Evolutionary conservation across 495 filamentous ascomycete species (phyloP), one percentile per base, ranked within the genome.

Genomic region (Penicillium antarcticum): DNA sequence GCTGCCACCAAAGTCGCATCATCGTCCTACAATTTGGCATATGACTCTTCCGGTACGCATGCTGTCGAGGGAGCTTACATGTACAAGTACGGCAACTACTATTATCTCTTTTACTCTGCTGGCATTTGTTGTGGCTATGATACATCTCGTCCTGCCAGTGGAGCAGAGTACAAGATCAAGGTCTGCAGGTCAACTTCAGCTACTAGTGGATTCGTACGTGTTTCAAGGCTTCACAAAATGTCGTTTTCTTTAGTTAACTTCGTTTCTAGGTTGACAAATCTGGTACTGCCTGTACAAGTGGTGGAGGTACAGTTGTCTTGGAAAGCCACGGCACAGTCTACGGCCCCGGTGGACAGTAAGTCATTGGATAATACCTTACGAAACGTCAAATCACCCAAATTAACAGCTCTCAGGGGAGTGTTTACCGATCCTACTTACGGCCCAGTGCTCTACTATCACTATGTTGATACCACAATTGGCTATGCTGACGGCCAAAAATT

Each of bases 361-460:
- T 65, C 17, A 14, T 39, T 33, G 14, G 29, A 11, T 13, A 16
- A 32, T 14, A 2, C 16, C 24, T 19, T 35, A 21, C 1, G 4
- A 14, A 10, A 9, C 13, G 21, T 23, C 23, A 11, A 5, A 39
- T 40, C 19, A 19, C 6, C 9, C 12, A 48, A 14, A 33, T 55
- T 63, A 47, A 71, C 23, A 13, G 12, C 8, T 4, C 38, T 1
- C 35, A 73, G 70, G 57, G 80, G 78, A 29, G 70, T 83, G 0
- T 78, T 69, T 47, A 71, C 67, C 24, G 79, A 81, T 60, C 65
- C 74, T 1, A 65, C 50, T 7, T 53, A 71, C 0, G 75, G 76
- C 2, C 63, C 80, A 24, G 74, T 89, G 12, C 73, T 89, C 13
- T 89, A 89, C 61, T 89, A 90, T 56, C 85, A 89, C 57, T 89